These are phyloP conservation scores for Cokeromyces recurvatus DNA, from an alignment of 371 early-diverging fungal species.

Conservation along the genomic window DNA sequence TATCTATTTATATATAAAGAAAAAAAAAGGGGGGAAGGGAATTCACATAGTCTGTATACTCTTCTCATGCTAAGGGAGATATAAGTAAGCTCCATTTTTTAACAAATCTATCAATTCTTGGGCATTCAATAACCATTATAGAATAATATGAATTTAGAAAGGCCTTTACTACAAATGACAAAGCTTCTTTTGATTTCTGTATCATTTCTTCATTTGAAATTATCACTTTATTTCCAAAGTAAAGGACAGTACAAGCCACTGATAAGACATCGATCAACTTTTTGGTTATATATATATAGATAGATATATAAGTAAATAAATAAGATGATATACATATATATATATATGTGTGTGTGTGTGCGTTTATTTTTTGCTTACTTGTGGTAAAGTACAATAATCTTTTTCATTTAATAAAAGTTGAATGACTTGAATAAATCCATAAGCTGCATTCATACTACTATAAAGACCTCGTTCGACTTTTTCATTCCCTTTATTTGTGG, in stretches of 20 bases:
- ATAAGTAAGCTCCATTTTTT: conserved; percentile 5
- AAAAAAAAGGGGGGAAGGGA: too few relatives aligned
- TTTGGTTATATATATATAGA: too few relatives aligned
- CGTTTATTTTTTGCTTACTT: conserved; percentile 3
- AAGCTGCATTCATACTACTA: conserved; percentile 20
- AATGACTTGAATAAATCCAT: conserved; percentile 21
- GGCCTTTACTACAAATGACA: conserved; percentile 3
- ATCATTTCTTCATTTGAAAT: neutral
- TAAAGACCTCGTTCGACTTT: conserved; percentile 17
- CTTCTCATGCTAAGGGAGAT: too few relatives aligned
- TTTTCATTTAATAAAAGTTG: conserved; percentile 9
- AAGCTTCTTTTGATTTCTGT: conserved; percentile 4
- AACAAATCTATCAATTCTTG: conserved; percentile 5
- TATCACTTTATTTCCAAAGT: conserved; percentile 26
- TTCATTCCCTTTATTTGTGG: too few relatives aligned
- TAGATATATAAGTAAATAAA: too few relatives aligned
- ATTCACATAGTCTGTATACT: too few relatives aligned
- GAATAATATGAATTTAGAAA: neutral
- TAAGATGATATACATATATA: neutral
- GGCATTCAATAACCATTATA: conserved; percentile 5
- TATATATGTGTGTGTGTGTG: too few relatives aligned
- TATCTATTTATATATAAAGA: too few relatives aligned
- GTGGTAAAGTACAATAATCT: conserved; percentile 21
- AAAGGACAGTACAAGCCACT: conserved; percentile 22
- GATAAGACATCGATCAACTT: conserved; percentile 21